These are phyloP conservation scores for Citrus trifoliata DNA, from an alignment of 345 rosid genomes.

Conservation along the genomic window DNA sequence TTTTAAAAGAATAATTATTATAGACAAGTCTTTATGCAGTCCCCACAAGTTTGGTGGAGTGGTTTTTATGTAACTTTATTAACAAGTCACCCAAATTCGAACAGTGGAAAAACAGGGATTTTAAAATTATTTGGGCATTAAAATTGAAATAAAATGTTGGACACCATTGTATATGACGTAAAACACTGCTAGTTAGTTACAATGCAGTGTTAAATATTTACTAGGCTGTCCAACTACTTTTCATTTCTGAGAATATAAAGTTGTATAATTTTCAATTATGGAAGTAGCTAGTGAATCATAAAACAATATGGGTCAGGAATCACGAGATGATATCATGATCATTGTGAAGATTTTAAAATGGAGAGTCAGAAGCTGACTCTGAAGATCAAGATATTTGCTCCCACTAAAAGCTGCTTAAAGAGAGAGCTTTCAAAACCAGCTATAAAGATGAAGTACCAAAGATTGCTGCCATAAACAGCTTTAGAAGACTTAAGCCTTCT, in stretches of 20 bases:
- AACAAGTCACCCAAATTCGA: no score
- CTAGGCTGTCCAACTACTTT: no score
- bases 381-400: not conserved
- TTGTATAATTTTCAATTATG: no score
- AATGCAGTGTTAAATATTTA: no score
- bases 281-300: not conserved
- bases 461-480: conserved; percentile 27
- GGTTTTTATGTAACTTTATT: no score
- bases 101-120: no score
- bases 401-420: not conserved
- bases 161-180: no score
- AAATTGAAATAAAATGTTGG: no score
- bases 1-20: not conserved
- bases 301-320: not conserved
- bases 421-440: not conserved
- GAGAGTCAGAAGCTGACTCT: not conserved
- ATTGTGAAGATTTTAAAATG: not conserved
- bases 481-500: conserved; percentile 12
- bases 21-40: not conserved
- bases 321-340: not conserved
- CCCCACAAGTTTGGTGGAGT: no score
- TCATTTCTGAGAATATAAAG: no score
- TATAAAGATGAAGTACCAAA: conserved; percentile 9
- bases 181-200: no score
- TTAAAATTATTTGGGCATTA: no score